Conservation (phyloP, 2,329 filamentous ascomycete genomes). For the Zasmidium angulare region DNA sequence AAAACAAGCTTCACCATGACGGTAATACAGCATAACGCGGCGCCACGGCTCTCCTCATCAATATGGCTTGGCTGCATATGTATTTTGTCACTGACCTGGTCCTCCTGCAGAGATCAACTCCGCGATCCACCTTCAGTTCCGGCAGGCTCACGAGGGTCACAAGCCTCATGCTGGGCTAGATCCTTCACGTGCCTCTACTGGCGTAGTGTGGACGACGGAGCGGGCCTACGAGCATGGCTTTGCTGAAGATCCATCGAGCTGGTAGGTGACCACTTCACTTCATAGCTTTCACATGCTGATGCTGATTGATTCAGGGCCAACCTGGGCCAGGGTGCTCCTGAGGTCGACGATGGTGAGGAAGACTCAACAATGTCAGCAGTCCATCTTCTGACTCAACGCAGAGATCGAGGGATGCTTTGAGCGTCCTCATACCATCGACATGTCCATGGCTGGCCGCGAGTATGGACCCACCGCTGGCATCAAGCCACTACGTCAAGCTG, state of each 20-base stretch:
- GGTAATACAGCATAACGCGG: neutral
- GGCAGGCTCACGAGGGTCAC: conserved; percentile 85
- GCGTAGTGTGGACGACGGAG: conserved; percentile 91
- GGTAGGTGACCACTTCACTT: conserved; percentile 47
- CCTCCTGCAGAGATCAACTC: conserved; percentile 68
- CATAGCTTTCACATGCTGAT: neutral
- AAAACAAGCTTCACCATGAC: neutral
- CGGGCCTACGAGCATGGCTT: conserved; percentile 87
- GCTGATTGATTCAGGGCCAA: conserved; percentile 70
- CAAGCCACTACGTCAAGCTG: conserved; percentile 82
- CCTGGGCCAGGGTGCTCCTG: conserved; percentile 87
- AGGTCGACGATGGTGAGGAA: conserved; percentile 80
- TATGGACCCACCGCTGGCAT: conserved; percentile 93
- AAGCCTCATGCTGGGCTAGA: conserved; percentile 89
- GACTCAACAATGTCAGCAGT: conserved; percentile 52
- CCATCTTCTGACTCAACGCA: conserved; percentile 45
- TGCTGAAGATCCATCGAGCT: conserved; percentile 72
- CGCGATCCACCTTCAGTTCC: conserved; percentile 84
- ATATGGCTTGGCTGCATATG: neutral
- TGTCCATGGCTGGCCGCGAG: conserved; percentile 76
- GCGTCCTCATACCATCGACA: conserved; percentile 74
- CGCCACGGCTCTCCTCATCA: neutral
- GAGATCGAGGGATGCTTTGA: conserved; percentile 88
- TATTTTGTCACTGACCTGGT: conserved; percentile 11
- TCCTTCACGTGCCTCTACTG: conserved; percentile 81